phyloP scores from a whole-genome alignment of 768 basidiomycete species.

The Sarcomyxa edulis region DNA sequence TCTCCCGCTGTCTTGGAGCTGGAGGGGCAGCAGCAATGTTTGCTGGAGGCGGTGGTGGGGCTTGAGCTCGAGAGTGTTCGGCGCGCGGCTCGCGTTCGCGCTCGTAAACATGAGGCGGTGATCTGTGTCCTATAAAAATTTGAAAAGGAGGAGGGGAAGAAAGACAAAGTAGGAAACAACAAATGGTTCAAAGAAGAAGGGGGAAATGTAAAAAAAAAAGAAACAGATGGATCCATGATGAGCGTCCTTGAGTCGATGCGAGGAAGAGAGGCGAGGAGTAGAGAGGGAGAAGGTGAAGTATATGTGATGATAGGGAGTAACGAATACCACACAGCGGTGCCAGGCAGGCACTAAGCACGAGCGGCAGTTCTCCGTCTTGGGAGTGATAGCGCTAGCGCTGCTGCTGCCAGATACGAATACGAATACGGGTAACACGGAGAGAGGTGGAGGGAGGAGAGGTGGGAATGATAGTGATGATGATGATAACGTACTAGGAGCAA shows the following conservation, averaged over 20 bases:
- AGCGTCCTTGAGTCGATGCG: constrained; percentile 34
- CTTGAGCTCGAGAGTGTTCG: background rate
- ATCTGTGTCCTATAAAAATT: constrained; percentile 45
- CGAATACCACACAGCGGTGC: constrained; percentile 3
- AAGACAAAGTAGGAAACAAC: constrained; percentile 27
- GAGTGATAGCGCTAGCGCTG: constrained; percentile 20
- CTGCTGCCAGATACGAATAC: constrained; percentile 16
- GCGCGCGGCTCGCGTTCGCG: constrained; percentile 1
- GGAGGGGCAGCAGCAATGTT: constrained; percentile 4
- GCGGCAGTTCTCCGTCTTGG: constrained; percentile 12
- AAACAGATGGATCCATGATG: constrained; percentile 34
- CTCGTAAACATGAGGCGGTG: constrained; percentile 29
- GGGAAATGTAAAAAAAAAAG: constrained; percentile 25
- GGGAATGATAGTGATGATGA: constrained; percentile 45
- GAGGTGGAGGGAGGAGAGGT: constrained; percentile 29
- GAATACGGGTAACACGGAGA: constrained; percentile 30
- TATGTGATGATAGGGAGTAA: constrained; percentile 2
- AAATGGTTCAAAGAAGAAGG: constrained; percentile 25
- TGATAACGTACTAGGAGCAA: constrained; percentile 58
- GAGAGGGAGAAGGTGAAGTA: constrained; percentile 15
- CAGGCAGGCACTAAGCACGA: constrained; percentile 16
- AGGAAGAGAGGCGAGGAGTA: constrained; percentile 23
- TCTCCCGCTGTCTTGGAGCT: constrained; percentile 8
- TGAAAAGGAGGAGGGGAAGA: constrained; percentile 26
- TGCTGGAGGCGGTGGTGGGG: constrained; percentile 1